Evolutionary conservation across 2,329 filamentous ascomycete genomes (phyloP).

Genomic region (Talaromyces sp.): DNA sequence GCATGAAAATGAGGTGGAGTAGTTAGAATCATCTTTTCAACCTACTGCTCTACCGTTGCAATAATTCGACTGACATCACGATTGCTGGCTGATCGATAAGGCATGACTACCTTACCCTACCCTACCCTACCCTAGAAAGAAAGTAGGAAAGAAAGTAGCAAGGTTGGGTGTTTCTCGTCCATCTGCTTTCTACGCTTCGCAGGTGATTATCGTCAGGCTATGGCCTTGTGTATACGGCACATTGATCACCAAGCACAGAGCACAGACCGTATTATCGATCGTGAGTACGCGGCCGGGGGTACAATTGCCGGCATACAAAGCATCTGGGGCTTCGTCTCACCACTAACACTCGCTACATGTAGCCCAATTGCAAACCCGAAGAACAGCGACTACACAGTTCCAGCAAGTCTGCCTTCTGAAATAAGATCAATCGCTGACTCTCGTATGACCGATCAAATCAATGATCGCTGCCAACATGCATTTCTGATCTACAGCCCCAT

Average conservation of each 20-base stretch:
- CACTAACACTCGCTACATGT: not conserved
- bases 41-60: not conserved
- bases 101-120: too few relatives aligned
- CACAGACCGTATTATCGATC: not conserved
- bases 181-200: not conserved
- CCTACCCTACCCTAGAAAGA: too few relatives aligned
- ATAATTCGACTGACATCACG: not conserved
- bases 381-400: not conserved
- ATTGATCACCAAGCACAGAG: not conserved
- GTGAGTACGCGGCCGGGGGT: not conserved
- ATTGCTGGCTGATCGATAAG: not conserved
- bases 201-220: not conserved
- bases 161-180: not conserved
- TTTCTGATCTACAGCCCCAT: not conserved
- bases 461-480: not conserved
- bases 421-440: not conserved
- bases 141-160: not conserved
- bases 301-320: not conserved
- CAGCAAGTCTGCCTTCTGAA: not conserved
- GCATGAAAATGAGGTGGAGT: not conserved
- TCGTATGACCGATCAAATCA: not conserved
- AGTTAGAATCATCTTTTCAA: not conserved
- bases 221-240: not conserved
- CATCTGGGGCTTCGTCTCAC: not conserved
- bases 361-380: not conserved